Evolutionary conservation across 2,329 filamentous ascomycete species (phyloP).

Genomic region (Davidsoniella eucalypti): DNA sequence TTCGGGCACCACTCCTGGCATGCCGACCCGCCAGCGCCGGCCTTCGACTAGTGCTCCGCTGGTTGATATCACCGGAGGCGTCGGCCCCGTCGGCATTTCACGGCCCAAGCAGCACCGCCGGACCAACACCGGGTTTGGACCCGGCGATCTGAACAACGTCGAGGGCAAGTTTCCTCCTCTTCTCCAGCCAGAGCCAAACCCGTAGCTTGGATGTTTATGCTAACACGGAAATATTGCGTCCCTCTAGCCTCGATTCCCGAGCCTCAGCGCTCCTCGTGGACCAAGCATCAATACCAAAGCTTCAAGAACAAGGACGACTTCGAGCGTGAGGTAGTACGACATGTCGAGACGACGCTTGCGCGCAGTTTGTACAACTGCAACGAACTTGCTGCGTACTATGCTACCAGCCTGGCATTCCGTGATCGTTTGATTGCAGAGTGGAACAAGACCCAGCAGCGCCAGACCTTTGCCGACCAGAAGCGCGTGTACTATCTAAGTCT

Average conservation of each 20-base stretch:
- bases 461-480: slow-evolving; percentile 82
- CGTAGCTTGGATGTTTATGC: background rate
- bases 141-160: slow-evolving; percentile 80
- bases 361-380: slow-evolving; percentile 98
- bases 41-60: slow-evolving; percentile 72
- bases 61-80: slow-evolving; percentile 68
- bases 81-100: slow-evolving; percentile 69
- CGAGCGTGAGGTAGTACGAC: slow-evolving; percentile 70
- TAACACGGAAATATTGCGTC: background rate
- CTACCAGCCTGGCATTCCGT: slow-evolving; percentile 79
- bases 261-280: slow-evolving; percentile 68
- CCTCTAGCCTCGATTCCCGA: slow-evolving; percentile 61
- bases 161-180: slow-evolving; percentile 43
- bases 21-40: slow-evolving; percentile 54
- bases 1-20: background rate
- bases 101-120: slow-evolving; percentile 83
- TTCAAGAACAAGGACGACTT: slow-evolving; percentile 75
- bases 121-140: slow-evolving; percentile 86
- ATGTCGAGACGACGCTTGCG: slow-evolving; percentile 91
- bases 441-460: slow-evolving; percentile 95
- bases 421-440: slow-evolving; percentile 87
- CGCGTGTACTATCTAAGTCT: slow-evolving; percentile 93
- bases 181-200: background rate
- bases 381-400: slow-evolving; percentile 81
- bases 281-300: slow-evolving; percentile 41